Conservation (phyloP, 805 yeast genomes). For the Lipomyces orientalis region DNA sequence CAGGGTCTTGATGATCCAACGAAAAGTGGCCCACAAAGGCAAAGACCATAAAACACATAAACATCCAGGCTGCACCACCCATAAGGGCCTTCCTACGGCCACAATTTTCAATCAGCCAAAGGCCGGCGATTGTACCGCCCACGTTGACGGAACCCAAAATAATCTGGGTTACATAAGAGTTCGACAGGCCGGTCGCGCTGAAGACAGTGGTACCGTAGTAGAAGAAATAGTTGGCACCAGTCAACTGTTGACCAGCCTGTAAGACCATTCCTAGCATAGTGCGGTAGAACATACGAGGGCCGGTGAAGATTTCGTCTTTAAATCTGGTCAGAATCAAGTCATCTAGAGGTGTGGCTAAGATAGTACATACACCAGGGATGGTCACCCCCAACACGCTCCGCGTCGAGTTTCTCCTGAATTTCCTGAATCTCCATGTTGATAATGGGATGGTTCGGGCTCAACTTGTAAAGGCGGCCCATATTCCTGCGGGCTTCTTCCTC, state of each 20-base stretch:
- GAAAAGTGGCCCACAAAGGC: slow-evolving; percentile 62
- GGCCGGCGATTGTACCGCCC: slow-evolving; percentile 59
- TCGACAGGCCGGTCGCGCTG: slow-evolving; percentile 55
- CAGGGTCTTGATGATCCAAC: slow-evolving; percentile 40
- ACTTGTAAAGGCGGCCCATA: slow-evolving; percentile 45
- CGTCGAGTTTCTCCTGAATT: slow-evolving; percentile 8
- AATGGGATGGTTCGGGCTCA: not conserved
- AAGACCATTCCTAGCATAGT: slow-evolving; percentile 70
- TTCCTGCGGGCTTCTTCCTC: slow-evolving; percentile 7
- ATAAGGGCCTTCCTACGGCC: slow-evolving; percentile 71
- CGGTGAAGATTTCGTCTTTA: slow-evolving; percentile 5
- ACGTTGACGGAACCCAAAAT: slow-evolving; percentile 55
- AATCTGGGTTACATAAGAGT: slow-evolving; percentile 50
- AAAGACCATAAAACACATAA: slow-evolving; percentile 63
- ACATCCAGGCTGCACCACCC: slow-evolving; percentile 66
- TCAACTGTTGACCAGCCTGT: slow-evolving; percentile 36
- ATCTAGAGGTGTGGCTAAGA: not conserved
- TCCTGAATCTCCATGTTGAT: not conserved
- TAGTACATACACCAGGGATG: slow-evolving; percentile 5
- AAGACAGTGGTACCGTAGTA: slow-evolving; percentile 54
- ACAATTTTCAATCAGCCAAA: slow-evolving; percentile 57
- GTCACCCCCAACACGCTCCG: not conserved
- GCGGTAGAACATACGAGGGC: slow-evolving; percentile 35
- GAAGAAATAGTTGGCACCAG: slow-evolving; percentile 54
- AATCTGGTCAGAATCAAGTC: slow-evolving; percentile 2